phyloP scores from a whole-genome alignment of 108 stramenopile genomes.

The Nitzschia palea region DNA sequence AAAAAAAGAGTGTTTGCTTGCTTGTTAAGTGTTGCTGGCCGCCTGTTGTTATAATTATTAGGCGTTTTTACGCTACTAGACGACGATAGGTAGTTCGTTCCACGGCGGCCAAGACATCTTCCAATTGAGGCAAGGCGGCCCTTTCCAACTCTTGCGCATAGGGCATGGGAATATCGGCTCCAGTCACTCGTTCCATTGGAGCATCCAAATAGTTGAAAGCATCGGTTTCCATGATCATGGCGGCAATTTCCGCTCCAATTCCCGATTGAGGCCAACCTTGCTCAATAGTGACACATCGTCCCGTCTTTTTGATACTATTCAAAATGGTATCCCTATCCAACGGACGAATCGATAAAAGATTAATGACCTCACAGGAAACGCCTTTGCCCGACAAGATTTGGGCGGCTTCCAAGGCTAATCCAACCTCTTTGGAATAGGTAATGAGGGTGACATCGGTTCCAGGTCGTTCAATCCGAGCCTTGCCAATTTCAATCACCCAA shows the following conservation, averaged over 20 bases:
- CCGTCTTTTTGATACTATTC: constrained; percentile 94
- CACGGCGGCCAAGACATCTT: constrained; percentile 89
- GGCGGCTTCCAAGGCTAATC: constrained; percentile 91
- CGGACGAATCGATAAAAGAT: constrained; percentile 93
- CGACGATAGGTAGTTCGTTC: constrained; percentile 87
- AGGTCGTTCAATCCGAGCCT: constrained; percentile 90
- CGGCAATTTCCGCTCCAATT: constrained; percentile 96
- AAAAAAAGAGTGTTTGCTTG: not conserved
- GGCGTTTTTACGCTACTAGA: constrained; percentile 68
- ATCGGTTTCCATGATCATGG: constrained; percentile 94
- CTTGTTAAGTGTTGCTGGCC: no score
- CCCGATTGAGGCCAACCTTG: constrained; percentile 99
- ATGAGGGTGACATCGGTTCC: constrained; percentile 97
- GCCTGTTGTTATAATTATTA: not conserved
- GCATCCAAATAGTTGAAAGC: constrained; percentile 99
- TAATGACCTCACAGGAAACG: constrained; percentile 91
- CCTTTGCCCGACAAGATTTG: constrained; percentile 85
- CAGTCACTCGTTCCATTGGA: constrained; percentile 95
- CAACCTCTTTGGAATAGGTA: constrained; percentile 91
- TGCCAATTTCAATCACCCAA: constrained; percentile 89
- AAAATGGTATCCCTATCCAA: constrained; percentile 95
- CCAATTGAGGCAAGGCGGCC: constrained; percentile 89
- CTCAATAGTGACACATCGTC: constrained; percentile 93
- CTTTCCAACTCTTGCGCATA: constrained; percentile 94
- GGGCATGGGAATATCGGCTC: constrained; percentile 99